phyloP scores from a whole-genome alignment of 73 alveolate species.

The Paramecium sexaurelia region DNA sequence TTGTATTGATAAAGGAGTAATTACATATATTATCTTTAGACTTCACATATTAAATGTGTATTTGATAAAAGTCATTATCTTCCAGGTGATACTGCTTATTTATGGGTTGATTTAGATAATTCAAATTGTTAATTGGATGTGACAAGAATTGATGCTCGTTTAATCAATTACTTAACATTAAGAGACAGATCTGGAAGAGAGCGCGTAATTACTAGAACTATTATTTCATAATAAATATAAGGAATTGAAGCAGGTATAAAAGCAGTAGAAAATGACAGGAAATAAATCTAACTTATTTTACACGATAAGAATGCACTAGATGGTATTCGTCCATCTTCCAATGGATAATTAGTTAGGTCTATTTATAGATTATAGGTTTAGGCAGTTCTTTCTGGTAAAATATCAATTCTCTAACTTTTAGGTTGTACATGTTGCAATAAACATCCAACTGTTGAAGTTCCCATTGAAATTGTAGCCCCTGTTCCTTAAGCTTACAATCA shows the following conservation, averaged over 20 bases:
- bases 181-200: slow-evolving; percentile 58
- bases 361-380: slow-evolving; percentile 10
- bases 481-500: slow-evolving; percentile 41
- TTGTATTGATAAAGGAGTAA: slow-evolving; percentile 56
- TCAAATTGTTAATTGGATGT: slow-evolving; percentile 59
- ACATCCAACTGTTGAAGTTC: slow-evolving; percentile 57
- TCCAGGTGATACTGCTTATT: slow-evolving; percentile 66
- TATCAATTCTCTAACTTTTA: not conserved
- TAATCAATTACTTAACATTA: slow-evolving; percentile 48
- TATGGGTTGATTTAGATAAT: slow-evolving; percentile 64
- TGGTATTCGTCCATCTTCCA: slow-evolving; percentile 57
- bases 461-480: slow-evolving; percentile 62
- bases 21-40: not conserved
- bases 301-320: not conserved
- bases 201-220: not conserved
- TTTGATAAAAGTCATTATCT: slow-evolving; percentile 63
- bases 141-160: not conserved
- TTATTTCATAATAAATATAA: slow-evolving; percentile 21
- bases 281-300: not conserved
- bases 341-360: slow-evolving; percentile 56
- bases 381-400: slow-evolving; percentile 51
- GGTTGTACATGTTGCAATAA: slow-evolving; percentile 65
- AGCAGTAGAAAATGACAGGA: slow-evolving; percentile 53
- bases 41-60: slow-evolving; percentile 47
- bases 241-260: slow-evolving; percentile 37